Percentiles rank a stretch among this genome's conserved stretches.
These are phyloP conservation scores for Heritiera fomes DNA, from an alignment of 345 rosid genomes.

Conservation along the genomic window DNA sequence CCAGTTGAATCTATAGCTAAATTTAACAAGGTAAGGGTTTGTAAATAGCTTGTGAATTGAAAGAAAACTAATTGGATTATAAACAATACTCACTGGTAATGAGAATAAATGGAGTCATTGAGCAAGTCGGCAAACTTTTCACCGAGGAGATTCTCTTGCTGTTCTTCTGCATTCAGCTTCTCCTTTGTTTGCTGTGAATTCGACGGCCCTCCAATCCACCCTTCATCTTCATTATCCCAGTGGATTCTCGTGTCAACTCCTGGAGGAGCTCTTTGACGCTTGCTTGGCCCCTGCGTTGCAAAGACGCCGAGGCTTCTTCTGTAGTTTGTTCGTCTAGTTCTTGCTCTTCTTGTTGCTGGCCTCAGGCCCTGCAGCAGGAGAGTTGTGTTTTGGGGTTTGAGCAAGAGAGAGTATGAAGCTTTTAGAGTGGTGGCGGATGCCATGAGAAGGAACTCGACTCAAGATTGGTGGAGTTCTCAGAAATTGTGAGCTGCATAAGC, in stretches of 20 bases:
- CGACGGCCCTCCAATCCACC: slow-evolving; percentile 67
- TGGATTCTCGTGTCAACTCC: slow-evolving; percentile 93
- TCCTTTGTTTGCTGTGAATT: slow-evolving; percentile 19
- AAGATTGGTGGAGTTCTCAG: slow-evolving; percentile 4
- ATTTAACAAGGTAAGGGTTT: too few species aligned
- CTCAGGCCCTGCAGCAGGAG: slow-evolving; percentile 13
- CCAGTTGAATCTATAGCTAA: too few species aligned
- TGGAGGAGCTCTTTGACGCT: slow-evolving; percentile 44
- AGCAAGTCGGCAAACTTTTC: slow-evolving; percentile 74
- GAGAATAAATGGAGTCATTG: slow-evolving; percentile 75
- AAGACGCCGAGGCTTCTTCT: slow-evolving; percentile 17
- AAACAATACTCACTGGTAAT: slow-evolving; percentile 64
- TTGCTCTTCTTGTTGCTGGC: background rate
- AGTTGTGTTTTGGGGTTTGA: slow-evolving; percentile 21
- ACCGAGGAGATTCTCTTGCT: slow-evolving; percentile 40
- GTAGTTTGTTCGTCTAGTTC: slow-evolving; percentile 9
- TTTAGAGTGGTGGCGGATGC: slow-evolving; percentile 46
- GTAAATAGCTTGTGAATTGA: too few species aligned
- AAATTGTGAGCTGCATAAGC: background rate
- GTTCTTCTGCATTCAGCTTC: slow-evolving; percentile 33
- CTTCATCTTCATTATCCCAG: slow-evolving; percentile 87
- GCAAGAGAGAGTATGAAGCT: slow-evolving; percentile 37
- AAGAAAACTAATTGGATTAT: too few species aligned
- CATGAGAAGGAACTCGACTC: slow-evolving; percentile 31
- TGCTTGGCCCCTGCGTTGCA: slow-evolving; percentile 33